Evolutionary conservation across 148 eudicot genomes (phyloP).

Genomic region (Silene latifolia): DNA sequence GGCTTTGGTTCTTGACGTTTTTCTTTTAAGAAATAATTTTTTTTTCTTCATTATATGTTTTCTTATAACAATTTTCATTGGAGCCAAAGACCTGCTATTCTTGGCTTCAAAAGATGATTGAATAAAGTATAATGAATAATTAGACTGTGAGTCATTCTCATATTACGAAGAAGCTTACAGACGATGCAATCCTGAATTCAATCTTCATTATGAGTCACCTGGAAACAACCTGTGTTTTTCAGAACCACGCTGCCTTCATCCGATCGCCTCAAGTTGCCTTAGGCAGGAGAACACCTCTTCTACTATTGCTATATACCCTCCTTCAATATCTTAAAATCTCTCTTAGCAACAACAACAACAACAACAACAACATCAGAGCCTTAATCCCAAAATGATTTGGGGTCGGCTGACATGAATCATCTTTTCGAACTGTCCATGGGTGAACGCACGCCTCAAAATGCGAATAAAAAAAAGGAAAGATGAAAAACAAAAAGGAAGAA

Average conservation of each 20-base stretch:
- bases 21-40: background rate
- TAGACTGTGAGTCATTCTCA: background rate
- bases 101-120: background rate
- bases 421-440: no score
- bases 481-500: no score
- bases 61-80: background rate
- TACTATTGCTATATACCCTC: background rate
- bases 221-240: background rate
- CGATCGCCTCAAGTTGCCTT: background rate
- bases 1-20: background rate
- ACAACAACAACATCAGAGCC: no score
- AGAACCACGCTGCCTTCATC: background rate
- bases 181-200: background rate
- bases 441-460: no score
- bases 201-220: no score
- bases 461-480: no score
- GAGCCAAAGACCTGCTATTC: background rate
- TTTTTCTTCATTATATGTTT: background rate
- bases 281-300: background rate
- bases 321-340: background rate
- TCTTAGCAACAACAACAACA: no score
- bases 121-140: background rate
- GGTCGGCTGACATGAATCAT: no score
- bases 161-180: background rate
- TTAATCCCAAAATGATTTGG: no score